These are phyloP conservation scores for Cystobasidium onofrii DNA, from an alignment of 768 basidiomycete genomes.

Conservation along the genomic window DNA sequence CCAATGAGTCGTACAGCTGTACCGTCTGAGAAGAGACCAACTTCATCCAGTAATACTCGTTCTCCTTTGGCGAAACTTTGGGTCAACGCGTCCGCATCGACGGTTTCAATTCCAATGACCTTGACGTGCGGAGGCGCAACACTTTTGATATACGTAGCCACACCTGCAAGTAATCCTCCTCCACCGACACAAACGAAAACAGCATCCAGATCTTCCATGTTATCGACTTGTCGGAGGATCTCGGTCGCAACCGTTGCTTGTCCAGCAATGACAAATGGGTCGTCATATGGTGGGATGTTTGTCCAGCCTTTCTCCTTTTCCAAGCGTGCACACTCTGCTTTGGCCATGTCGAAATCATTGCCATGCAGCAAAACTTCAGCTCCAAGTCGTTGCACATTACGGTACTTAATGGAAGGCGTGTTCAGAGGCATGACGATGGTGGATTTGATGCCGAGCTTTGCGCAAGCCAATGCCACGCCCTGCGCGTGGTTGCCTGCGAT, in stretches of 20 bases:
- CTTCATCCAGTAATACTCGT: constrained; percentile 72
- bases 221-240: constrained; percentile 79
- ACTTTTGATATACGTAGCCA: constrained; percentile 82
- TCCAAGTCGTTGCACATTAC: constrained; percentile 86
- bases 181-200: constrained; percentile 91
- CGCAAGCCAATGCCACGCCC: constrained; percentile 91
- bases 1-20: constrained; percentile 95
- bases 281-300: constrained; percentile 94
- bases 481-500: constrained; percentile 89
- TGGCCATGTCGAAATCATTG: constrained; percentile 88
- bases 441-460: constrained; percentile 76
- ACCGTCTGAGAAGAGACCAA: constrained; percentile 93
- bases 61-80: constrained; percentile 70
- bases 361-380: constrained; percentile 92
- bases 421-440: constrained; percentile 98
- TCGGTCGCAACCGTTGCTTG: constrained; percentile 94
- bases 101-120: constrained; percentile 83
- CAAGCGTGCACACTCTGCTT: constrained; percentile 81
- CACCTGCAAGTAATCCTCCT: constrained; percentile 84
- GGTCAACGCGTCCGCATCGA: constrained; percentile 90
- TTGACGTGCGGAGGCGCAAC: constrained; percentile 75
- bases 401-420: constrained; percentile 91
- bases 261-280: constrained; percentile 91
- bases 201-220: constrained; percentile 58
- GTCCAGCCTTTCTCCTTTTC: constrained; percentile 65